Conservation (phyloP, 805 yeast genomes). For the Candida chilensis region DNA sequence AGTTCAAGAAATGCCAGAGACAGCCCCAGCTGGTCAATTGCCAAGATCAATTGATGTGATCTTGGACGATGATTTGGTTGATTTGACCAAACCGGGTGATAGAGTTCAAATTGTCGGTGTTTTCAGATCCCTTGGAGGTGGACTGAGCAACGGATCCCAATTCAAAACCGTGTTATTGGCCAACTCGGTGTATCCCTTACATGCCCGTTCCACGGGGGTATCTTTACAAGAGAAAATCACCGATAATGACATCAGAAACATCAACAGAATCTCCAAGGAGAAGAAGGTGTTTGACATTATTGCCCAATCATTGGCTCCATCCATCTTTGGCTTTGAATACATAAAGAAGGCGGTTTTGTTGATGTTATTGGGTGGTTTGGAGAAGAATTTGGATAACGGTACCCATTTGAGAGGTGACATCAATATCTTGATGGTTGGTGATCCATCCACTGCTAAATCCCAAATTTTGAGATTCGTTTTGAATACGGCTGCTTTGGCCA, state of each 20-base stretch:
- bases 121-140: slow-evolving; percentile 84
- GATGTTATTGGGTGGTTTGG: slow-evolving; percentile 90
- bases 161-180: slow-evolving; percentile 82
- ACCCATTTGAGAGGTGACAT: slow-evolving; percentile 98
- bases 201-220: slow-evolving; percentile 81
- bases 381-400: slow-evolving; percentile 89
- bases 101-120: slow-evolving; percentile 92
- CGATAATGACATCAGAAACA: slow-evolving; percentile 78
- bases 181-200: slow-evolving; percentile 82
- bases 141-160: slow-evolving; percentile 45
- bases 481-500: slow-evolving; percentile 91
- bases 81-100: slow-evolving; percentile 90
- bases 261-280: slow-evolving; percentile 67
- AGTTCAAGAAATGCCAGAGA: slow-evolving; percentile 95
- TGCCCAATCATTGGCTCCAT: slow-evolving; percentile 87
- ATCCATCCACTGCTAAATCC: slow-evolving; percentile 97
- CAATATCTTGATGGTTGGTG: slow-evolving; percentile 94
- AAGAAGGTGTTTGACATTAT: slow-evolving; percentile 68
- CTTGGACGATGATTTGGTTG: slow-evolving; percentile 93
- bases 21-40: slow-evolving; percentile 95
- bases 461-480: slow-evolving; percentile 91
- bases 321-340: slow-evolving; percentile 87
- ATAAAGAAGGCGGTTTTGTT: slow-evolving; percentile 86
- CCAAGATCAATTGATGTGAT: slow-evolving; percentile 90
- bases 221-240: slow-evolving; percentile 59